Percentiles rank a stretch among this genome's conserved stretches.
Evolutionary conservation across 2,329 filamentous ascomycete species (phyloP).

Genomic region (Pseudocercospora fuligena): DNA sequence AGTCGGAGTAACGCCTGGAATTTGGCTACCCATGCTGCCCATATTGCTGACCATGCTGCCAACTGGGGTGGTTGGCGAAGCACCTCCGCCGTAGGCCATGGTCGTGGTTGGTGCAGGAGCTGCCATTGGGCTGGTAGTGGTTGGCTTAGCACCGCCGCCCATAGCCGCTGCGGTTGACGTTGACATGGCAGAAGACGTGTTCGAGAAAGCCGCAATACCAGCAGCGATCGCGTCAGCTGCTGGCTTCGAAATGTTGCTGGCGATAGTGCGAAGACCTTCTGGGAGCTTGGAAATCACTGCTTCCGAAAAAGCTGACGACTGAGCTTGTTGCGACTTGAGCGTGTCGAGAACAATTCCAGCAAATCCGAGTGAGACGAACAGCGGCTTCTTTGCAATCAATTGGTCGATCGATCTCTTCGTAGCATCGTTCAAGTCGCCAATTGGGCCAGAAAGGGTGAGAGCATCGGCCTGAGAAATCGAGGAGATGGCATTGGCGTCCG

Average conservation of each 20-base stretch:
- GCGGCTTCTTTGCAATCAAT: conserved; percentile 18
- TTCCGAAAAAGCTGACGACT: conserved; percentile 18
- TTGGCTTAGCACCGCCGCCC: conserved; percentile 7
- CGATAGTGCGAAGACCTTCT: conserved; percentile 13
- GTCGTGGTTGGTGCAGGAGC: conserved; percentile 6
- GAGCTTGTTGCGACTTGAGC: conserved; percentile 16
- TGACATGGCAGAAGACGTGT: not conserved
- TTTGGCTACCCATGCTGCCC: not conserved
- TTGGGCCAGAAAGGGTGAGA: conserved; percentile 16
- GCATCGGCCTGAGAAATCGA: conserved; percentile 20
- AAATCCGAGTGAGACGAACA: conserved; percentile 11
- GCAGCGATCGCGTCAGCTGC: conserved; percentile 17
- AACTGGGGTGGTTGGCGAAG: not conserved
- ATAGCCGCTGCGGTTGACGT: not conserved
- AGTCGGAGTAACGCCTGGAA: conserved; percentile 18
- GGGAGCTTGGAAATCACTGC: conserved; percentile 22
- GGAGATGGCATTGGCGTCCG: conserved; percentile 18
- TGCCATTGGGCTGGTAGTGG: conserved; percentile 9
- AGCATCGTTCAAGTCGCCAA: conserved; percentile 17
- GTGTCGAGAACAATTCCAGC: conserved; percentile 19
- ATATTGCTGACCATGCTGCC: conserved; percentile 1
- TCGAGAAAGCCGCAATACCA: conserved; percentile 18
- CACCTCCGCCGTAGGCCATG: conserved; percentile 6
- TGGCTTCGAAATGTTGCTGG: conserved; percentile 18
- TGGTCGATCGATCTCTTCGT: conserved; percentile 17